A percentile compares a stretch with the other conserved stretches of the same genome.
Evolutionary conservation across 2,329 filamentous ascomycete genomes (phyloP).

Genomic region (Ascochyta clinopodiicola): DNA sequence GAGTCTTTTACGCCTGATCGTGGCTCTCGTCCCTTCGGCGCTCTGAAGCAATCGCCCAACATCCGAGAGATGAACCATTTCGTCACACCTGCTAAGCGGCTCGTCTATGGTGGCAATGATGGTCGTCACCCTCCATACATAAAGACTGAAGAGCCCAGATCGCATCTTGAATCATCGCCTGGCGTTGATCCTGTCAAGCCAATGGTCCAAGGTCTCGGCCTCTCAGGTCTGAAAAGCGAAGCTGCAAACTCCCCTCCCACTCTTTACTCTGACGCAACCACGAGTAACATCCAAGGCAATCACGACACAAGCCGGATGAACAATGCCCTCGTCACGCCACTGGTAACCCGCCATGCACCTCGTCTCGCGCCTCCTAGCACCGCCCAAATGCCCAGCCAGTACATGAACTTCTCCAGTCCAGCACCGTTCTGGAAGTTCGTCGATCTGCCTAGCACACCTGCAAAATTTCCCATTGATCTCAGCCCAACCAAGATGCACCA

Average conservation of each 20-base stretch:
- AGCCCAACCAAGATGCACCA: constrained; percentile 47
- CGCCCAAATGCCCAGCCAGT: constrained; percentile 79
- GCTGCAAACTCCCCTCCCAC: constrained; percentile 47
- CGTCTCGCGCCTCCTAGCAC: constrained; percentile 80
- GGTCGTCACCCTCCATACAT: constrained; percentile 29
- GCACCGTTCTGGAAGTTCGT: constrained; percentile 90
- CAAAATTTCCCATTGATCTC: constrained; percentile 50
- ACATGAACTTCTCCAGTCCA: constrained; percentile 84
- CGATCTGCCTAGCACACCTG: constrained; percentile 75
- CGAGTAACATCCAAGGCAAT: constrained; percentile 38
- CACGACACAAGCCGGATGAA: constrained; percentile 38
- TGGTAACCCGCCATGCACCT: constrained; percentile 75
- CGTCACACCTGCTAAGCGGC: constrained; percentile 44
- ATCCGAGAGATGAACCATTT: constrained; percentile 38
- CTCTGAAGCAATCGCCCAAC: constrained; percentile 42
- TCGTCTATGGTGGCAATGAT: constrained; percentile 38
- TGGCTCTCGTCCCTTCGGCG: constrained; percentile 51
- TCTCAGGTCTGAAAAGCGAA: constrained; percentile 41
- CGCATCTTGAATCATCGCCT: constrained; percentile 40
- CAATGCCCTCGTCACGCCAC: constrained; percentile 65
- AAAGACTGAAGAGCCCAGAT: constrained; percentile 31
- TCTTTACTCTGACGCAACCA: constrained; percentile 44
- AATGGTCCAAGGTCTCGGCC: constrained; percentile 20
- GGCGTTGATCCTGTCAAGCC: constrained; percentile 41
- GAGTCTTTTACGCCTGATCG: constrained; percentile 63